A percentile compares a stretch with the other conserved stretches of the same genome.
phyloP scores from a whole-genome alignment of 768 basidiomycete species.

The Serendipita sp. region DNA sequence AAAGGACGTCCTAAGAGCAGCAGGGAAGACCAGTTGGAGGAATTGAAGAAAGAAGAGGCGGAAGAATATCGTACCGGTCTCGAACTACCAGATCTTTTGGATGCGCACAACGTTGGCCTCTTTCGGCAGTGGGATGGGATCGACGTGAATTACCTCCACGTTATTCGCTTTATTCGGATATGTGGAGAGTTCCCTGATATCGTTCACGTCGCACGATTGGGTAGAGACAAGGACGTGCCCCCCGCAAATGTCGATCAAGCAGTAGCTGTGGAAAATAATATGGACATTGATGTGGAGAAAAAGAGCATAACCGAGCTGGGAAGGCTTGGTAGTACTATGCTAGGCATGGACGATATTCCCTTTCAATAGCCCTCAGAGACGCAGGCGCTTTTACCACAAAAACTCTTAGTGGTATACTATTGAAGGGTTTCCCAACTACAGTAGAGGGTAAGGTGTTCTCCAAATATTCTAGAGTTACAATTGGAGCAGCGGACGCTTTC shows the following conservation, averaged over 20 bases:
- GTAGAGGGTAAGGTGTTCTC: too few species aligned
- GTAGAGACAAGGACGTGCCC: neutral
- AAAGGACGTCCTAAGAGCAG: constrained; percentile 63
- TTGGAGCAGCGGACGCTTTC: too few species aligned
- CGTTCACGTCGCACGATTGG: neutral
- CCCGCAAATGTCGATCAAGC: neutral
- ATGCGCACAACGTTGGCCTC: constrained; percentile 48
- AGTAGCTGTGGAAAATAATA: neutral
- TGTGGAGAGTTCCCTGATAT: constrained; percentile 26
- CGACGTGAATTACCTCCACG: constrained; percentile 51
- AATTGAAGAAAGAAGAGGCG: constrained; percentile 46
- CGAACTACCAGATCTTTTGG: constrained; percentile 68
- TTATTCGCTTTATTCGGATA: constrained; percentile 64
- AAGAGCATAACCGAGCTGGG: neutral
- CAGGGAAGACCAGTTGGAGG: constrained; percentile 53
- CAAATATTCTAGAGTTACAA: too few species aligned
- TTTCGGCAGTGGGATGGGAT: constrained; percentile 69
- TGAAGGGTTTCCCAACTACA: too few species aligned
- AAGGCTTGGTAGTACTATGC: neutral
- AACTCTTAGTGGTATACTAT: too few species aligned
- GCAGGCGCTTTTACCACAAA: too few species aligned
- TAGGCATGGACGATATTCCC: neutral
- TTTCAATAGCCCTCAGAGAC: neutral
- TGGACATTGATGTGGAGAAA: neutral
- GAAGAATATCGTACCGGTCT: constrained; percentile 70